A percentile compares a stretch with the other conserved stretches of the same genome.
Conservation (phyloP, 2,329 filamentous ascomycete species). For the Gaeumannomyces tritici region DNA sequence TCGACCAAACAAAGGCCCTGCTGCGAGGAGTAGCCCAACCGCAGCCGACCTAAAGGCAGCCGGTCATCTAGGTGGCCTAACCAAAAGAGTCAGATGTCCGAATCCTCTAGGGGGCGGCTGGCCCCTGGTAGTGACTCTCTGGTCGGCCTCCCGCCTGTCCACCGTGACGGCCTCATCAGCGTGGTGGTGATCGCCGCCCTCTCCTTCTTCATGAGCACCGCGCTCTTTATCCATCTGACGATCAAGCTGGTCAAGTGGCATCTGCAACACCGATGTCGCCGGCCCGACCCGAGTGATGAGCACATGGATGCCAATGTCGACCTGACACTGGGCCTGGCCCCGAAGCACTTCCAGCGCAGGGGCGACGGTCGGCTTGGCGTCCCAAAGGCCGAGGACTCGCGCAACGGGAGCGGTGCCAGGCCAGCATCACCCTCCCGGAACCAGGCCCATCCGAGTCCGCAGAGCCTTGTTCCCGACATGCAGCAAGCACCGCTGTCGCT, state of each 20-base stretch:
- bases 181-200: slow-evolving; percentile 14
- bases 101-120: not conserved
- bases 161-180: slow-evolving; percentile 14
- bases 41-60: too few species aligned
- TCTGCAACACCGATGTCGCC: slow-evolving; percentile 5
- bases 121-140: slow-evolving; percentile 11
- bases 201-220: slow-evolving; percentile 13
- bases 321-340: slow-evolving; percentile 16
- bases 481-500: not conserved
- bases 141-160: slow-evolving; percentile 10
- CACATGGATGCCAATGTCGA: slow-evolving; percentile 9
- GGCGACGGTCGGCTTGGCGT: not conserved
- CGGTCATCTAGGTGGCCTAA: too few species aligned
- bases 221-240: slow-evolving; percentile 17
- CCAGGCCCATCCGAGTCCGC: not conserved
- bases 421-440: not conserved
- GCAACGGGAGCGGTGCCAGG: not conserved
- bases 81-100: not conserved
- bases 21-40: not conserved
- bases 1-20: not conserved
- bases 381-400: not conserved
- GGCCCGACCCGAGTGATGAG: not conserved
- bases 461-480: not conserved
- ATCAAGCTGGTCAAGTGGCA: slow-evolving; percentile 18
- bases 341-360: slow-evolving; percentile 12